Base-by-base conservation (phyloP, 1,284 basidiomycete genomes). In the Laetiporus sulphureus region DNA sequence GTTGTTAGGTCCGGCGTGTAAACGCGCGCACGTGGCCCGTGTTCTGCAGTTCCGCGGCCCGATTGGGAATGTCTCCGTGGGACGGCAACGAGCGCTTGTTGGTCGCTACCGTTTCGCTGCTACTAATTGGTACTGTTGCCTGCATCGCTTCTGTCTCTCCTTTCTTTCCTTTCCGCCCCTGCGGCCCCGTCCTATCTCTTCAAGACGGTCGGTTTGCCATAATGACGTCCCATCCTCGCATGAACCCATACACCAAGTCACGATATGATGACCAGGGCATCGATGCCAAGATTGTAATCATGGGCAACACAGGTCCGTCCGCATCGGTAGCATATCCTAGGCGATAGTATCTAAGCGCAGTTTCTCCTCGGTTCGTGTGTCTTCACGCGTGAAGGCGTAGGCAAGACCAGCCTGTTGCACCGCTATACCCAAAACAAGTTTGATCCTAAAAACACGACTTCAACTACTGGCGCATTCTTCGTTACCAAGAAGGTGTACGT, bases 241-340 rank as follows among this genome's bases (percentile, higher is more conserved):
- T 78, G 67, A 76, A 81, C 63, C 79, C 75, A 38, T 82, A 82
- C 64, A 64, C 71, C 41, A 65, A 72, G 59, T 71, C 77, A 58
- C 72, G 77, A 64, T 83, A 78, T 61, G n/a, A n/a, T n/a, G 83
- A 87, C 58, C 79, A 81, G 53, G 82, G 83, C 54, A 74, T 96
- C 60, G 94, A 97, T 72, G 91, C 91, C 54, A 97, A 97, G 75
- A 90, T 97, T 58, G 93, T 97, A 60, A 79, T 97, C 53, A 91
- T 97, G 73, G 94, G 94, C 61, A 93, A 91, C 59, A 92, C 93
- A 60, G 91, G 92, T 81, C 47, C 48, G 69, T 49, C 7, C 35
- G 13, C 47, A 37, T 18, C 22, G 15, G n/a, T 19, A n/a, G n/a
- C n/a, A n/a, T n/a, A n/a, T n/a, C n/a, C n/a, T n/a, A n/a, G n/a